A percentile compares a stretch with the other conserved stretches of the same genome.
These are phyloP conservation scores for Ceratocystis papillata DNA, from an alignment of 2,329 filamentous ascomycete species.

Conservation along the genomic window DNA sequence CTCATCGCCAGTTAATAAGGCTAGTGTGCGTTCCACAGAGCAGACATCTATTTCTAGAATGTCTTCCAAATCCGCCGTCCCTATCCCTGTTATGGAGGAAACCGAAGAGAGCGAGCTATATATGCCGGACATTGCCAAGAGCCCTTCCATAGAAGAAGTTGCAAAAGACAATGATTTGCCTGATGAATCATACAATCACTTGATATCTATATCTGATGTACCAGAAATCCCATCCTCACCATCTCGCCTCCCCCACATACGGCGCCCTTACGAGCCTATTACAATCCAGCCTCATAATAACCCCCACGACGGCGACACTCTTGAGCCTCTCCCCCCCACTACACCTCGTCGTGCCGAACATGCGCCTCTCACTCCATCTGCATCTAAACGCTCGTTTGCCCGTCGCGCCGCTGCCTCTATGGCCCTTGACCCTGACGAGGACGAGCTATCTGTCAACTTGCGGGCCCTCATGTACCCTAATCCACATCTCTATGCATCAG, in stretches of 20 bases:
- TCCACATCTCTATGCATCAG: too few species aligned
- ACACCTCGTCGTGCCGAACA: conserved; percentile 29
- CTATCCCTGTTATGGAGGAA: background rate
- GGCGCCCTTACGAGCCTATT: background rate
- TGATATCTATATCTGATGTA: background rate
- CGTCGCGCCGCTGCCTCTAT: conserved; percentile 37
- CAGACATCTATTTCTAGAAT: background rate
- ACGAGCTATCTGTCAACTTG: conserved; percentile 34
- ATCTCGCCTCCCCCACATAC: background rate
- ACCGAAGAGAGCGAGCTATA: background rate
- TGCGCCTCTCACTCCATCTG: conserved; percentile 31
- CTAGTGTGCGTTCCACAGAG: background rate
- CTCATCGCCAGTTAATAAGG: conserved; percentile 18
- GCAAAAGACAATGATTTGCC: too few species aligned
- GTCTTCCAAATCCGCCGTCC: background rate
- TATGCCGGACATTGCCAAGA: background rate
- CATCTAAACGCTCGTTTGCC: conserved; percentile 28
- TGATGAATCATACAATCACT: background rate
- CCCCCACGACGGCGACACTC: background rate
- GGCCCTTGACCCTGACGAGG: conserved; percentile 31
- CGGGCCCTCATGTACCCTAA: conserved; percentile 18
- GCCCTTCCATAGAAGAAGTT: background rate
- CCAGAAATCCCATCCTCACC: conserved; percentile 5
- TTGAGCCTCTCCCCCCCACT: conserved; percentile 3
- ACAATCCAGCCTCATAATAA: background rate